Percentiles rank a stretch among this genome's conserved stretches.
phyloP scores from a whole-genome alignment of 1,284 basidiomycete species.

The Puccinia coronata region DNA sequence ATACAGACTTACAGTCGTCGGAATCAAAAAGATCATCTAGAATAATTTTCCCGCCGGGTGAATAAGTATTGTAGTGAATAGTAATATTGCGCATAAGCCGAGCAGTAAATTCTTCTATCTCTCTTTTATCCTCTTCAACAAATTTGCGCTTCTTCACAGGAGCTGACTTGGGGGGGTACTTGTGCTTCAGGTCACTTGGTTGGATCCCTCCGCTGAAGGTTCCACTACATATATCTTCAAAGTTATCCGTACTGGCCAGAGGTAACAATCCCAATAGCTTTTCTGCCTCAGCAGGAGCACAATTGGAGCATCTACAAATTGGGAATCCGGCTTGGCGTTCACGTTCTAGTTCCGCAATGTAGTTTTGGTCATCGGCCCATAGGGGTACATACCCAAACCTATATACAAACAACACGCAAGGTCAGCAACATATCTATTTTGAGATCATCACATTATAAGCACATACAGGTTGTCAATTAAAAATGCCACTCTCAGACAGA shows the following conservation, averaged over 20 bases:
- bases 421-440: not conserved
- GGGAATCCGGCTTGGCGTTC: not conserved
- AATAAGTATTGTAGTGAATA: not conserved
- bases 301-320: slow-evolving; percentile 8
- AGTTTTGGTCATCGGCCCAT: not conserved
- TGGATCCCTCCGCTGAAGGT: not conserved
- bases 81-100: not conserved
- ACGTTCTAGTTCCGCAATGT: not conserved
- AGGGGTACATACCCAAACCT: not conserved
- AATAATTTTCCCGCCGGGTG: not conserved
- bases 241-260: not conserved
- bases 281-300: not conserved
- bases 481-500: not conserved
- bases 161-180: too few relatives aligned
- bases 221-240: not conserved
- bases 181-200: not conserved
- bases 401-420: not conserved
- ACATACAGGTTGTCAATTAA: not conserved
- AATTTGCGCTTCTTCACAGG: not conserved
- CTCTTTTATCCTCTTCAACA: not conserved
- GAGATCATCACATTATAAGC: not conserved
- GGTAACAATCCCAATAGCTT: not conserved
- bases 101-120: not conserved
- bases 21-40: not conserved
- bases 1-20: not conserved